phyloP scores from a whole-genome alignment of 2,329 filamentous ascomycete genomes.

The Scolecobasidium constrictum region DNA sequence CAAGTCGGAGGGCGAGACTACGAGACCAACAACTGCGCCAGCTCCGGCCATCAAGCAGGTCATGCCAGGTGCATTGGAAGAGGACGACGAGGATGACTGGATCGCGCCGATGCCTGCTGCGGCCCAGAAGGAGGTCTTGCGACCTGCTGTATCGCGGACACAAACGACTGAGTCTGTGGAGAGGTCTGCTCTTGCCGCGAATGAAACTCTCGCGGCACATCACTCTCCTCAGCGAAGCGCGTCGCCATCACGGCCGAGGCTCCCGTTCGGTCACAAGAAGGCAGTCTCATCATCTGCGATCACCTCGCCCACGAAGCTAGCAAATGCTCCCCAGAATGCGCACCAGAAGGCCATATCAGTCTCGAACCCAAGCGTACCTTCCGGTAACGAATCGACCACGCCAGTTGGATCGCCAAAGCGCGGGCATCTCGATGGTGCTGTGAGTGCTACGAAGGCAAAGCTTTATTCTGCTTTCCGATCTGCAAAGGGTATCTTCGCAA shows the following conservation, averaged over 20 bases:
- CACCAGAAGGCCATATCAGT: constrained; percentile 48
- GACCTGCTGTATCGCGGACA: constrained; percentile 48
- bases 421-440: constrained; percentile 58
- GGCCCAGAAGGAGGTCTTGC: constrained; percentile 17
- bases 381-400: constrained; percentile 39
- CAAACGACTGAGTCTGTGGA: constrained; percentile 53
- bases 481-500: constrained; percentile 76
- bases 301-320: constrained; percentile 35
- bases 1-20: constrained; percentile 1
- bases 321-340: constrained; percentile 23
- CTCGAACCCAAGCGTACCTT: constrained; percentile 27
- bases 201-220: background rate
- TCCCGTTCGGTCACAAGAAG: constrained; percentile 43
- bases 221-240: constrained; percentile 3
- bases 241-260: constrained; percentile 21
- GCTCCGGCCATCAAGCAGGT: background rate
- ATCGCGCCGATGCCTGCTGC: constrained; percentile 40
- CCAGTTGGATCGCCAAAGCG: constrained; percentile 44
- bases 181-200: constrained; percentile 29
- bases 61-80: background rate
- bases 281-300: constrained; percentile 52
- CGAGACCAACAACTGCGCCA: background rate
- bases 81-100: constrained; percentile 47
- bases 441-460: constrained; percentile 88
- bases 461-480: constrained; percentile 83